phyloP scores from a whole-genome alignment of 1,284 basidiomycete species.

The Ceratobasidium sp. region DNA sequence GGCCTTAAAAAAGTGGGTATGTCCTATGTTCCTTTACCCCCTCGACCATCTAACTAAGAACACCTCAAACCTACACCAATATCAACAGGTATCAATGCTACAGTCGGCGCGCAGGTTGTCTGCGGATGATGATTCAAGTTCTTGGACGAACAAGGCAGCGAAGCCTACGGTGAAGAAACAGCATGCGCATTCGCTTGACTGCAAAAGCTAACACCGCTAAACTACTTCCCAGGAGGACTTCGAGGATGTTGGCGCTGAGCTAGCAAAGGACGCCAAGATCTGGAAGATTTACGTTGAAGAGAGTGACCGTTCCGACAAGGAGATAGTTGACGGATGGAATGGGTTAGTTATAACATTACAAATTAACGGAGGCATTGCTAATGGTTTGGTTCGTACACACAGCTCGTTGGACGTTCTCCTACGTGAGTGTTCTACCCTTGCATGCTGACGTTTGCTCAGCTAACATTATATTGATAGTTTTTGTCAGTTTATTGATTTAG shows the following conservation, averaged over 20 bases:
- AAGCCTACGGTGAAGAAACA: too few relatives aligned
- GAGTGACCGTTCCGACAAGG: constrained; percentile 16
- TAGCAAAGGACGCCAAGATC: constrained; percentile 31
- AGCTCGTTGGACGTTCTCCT: constrained; percentile 11
- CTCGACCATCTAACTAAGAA: too few relatives aligned
- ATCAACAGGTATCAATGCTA: too few relatives aligned
- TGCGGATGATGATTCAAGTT: too few relatives aligned
- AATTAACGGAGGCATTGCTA: background rate
- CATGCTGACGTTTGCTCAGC: background rate
- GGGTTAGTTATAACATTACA: background rate
- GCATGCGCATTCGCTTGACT: too few relatives aligned
- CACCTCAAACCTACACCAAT: too few relatives aligned
- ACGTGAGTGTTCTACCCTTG: background rate
- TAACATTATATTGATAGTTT: background rate
- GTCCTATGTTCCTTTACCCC: too few relatives aligned
- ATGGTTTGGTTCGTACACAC: background rate
- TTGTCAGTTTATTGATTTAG: background rate
- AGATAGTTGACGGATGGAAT: constrained; percentile 29
- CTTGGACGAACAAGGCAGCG: too few relatives aligned
- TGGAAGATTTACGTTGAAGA: constrained; percentile 24
- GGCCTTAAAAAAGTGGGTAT: too few relatives aligned
- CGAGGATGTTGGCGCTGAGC: constrained; percentile 16
- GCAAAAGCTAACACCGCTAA: too few relatives aligned
- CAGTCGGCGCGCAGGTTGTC: too few relatives aligned
- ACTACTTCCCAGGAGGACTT: too few relatives aligned